phyloP scores from a whole-genome alignment of 768 basidiomycete genomes.

The Trametes coccinea region DNA sequence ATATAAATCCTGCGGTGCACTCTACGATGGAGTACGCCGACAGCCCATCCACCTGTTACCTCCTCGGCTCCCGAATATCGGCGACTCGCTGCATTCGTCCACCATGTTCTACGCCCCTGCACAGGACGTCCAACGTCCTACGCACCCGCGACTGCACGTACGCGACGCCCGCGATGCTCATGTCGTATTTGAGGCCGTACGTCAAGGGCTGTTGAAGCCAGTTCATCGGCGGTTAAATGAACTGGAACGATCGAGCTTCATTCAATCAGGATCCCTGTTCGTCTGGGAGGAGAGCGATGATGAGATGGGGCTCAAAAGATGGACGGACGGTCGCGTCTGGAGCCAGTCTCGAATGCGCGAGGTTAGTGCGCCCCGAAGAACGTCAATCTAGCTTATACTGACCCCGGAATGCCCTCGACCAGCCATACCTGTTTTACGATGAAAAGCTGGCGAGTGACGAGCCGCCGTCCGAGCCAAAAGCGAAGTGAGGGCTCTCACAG shows the following conservation, averaged over 20 bases:
- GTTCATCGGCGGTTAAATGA: conserved; percentile 62
- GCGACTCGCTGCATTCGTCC: background rate
- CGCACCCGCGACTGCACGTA: conserved; percentile 64
- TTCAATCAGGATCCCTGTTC: conserved; percentile 63
- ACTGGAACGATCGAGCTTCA: conserved; percentile 52
- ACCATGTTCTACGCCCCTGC: conserved; percentile 38
- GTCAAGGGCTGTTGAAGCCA: conserved; percentile 49
- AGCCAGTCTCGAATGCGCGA: conserved; percentile 68
- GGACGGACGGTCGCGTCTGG: conserved; percentile 74
- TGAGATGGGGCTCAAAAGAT: conserved; percentile 62
- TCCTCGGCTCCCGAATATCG: conserved; percentile 9
- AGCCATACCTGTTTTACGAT: conserved; percentile 74
- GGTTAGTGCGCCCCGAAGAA: conserved; percentile 31
- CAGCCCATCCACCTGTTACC: conserved; percentile 6
- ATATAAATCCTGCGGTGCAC: conserved; percentile 24
- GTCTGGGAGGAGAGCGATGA: conserved; percentile 73
- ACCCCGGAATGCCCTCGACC: conserved; percentile 13
- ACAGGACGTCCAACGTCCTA: conserved; percentile 57
- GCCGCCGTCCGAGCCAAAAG: conserved; percentile 38
- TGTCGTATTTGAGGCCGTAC: conserved; percentile 64
- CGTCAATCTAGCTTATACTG: conserved; percentile 9
- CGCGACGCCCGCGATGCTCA: conserved; percentile 68
- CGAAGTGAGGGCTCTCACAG: conserved; percentile 36
- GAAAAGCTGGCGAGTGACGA: conserved; percentile 53
- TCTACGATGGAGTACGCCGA: conserved; percentile 14